Base-by-base conservation (phyloP, 768 basidiomycete species). In the Scleroderma bovista region DNA sequence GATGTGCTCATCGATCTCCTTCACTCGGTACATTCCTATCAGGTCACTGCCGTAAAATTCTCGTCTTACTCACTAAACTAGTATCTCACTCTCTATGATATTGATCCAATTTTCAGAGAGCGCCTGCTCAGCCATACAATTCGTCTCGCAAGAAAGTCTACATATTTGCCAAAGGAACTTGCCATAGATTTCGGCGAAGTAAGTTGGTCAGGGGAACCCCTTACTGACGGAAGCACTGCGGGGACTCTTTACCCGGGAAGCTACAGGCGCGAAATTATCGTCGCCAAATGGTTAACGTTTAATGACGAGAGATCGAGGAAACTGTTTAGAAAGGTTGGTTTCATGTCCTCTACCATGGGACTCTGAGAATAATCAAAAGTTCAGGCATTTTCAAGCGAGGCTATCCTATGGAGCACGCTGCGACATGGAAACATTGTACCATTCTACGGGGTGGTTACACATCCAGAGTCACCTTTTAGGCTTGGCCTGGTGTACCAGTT, bases 81-180 rank as follows among this genome's bases (percentile, higher is more conserved):
- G 34, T 36, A 36, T 13, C 34, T 36, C 13, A 36, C 34, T 13
- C 4, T 36, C n/a, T 36, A 6, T 36, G 34, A 36, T 36, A 3
- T n/a, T 12, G 12, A 36, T 12, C 4, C 34, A n/a, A 13, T 15
- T 36, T 5, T 36, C 13, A 36, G 34, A 36, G 34, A 36, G 34
- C 64, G 51, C 19, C 50, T 63, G 29, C 57, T 46, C 38, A 52
- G 59, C 32, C 47, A 43, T 29, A 55, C 64, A 31, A 60, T 64
- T 15, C 63, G 66, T 31, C 52, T 67, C 55, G 52, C 66, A 24
- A 63, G 63, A 41, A 65, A 66, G 36, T 65, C 52, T 4, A 54
- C 52, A 16, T 52, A 65, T 40, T 45, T 65, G 13, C 66, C 61
- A 13, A 31, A 1, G 41, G 48, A 2, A n/a, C n/a, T 63, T 15